Evolutionary conservation across 1,284 basidiomycete species (phyloP).

Genomic region (Malassezia pachydermatis): DNA sequence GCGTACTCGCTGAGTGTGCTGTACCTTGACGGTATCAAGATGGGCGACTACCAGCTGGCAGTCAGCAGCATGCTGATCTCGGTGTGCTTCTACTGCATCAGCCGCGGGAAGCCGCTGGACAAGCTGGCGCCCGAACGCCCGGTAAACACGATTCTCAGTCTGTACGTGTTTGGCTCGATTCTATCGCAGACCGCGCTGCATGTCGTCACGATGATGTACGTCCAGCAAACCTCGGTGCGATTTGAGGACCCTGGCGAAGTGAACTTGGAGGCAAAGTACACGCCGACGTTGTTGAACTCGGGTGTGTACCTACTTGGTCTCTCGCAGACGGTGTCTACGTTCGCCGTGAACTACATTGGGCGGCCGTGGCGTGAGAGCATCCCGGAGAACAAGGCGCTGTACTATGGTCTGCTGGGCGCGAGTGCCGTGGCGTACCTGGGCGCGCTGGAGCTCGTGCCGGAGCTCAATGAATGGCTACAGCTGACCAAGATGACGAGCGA

Average conservation of each 20-base stretch:
- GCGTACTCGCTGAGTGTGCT: conserved; percentile 43
- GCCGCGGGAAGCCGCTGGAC: conserved; percentile 41
- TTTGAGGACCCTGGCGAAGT: conserved; percentile 33
- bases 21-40: conserved; percentile 45
- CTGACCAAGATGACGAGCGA: conserved; percentile 74
- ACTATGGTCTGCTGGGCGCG: conserved; percentile 36
- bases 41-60: conserved; percentile 45
- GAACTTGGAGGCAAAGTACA: conserved; percentile 44
- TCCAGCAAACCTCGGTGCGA: conserved; percentile 25
- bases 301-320: conserved; percentile 43
- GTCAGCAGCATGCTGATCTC: conserved; percentile 39
- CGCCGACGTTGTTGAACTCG: conserved; percentile 42
- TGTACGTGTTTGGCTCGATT: conserved; percentile 41
- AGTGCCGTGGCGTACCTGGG: conserved; percentile 36
- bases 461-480: conserved; percentile 91
- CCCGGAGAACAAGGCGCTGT: conserved; percentile 39
- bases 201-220: conserved; percentile 39
- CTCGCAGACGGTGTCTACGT: conserved; percentile 43
- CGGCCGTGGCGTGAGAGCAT: conserved; percentile 41
- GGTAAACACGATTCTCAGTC: conserved; percentile 38
- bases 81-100: conserved; percentile 46
- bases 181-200: conserved; percentile 44
- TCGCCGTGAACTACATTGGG: conserved; percentile 47
- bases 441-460: conserved; percentile 70
- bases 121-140: conserved; percentile 38